Evolutionary conservation across 2,329 filamentous ascomycete genomes (phyloP), one percentile per base, ranked within the genome.

Genomic region (Aspergillus brasiliensis): DNA sequence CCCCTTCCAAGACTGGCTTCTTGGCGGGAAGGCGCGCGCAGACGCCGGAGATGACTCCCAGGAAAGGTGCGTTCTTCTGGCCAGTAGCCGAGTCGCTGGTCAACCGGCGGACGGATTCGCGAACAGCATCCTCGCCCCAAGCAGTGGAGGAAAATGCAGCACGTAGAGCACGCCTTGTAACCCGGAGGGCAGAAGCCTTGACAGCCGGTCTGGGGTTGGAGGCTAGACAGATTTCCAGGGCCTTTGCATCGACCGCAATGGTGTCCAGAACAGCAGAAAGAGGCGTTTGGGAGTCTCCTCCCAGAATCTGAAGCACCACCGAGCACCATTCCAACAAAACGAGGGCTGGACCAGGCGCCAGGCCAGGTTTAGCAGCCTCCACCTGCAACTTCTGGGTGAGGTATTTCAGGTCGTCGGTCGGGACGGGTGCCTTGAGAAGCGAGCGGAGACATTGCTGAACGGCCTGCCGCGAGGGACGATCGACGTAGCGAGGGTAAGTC

Each of bases 271-370:
- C 73, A 59, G 65, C 82, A 71, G 56, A 86, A 85, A 75, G 73
- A 88, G 87, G 69, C 81, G 81, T 53, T 86, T 84, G 88, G 88
- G 92, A 46, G 85, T 78, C 85, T 51, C 83, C 83, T 31, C 85
- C 85, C 25, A 92, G 81, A 59, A 89, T 83, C 69, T 93, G 88
- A 67, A 97, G 84, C 53, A 97, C 78, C 59, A 94, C 76, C 60
- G 89, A 90, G 75, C 88, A 92, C 94, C 94, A 99, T 75, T 97
- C 91, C 13, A 95, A 84, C 67, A 99, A 81, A 51, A 96, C 91
- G 73, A 97, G 96, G 5, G 92, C 91, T 76, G 88, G 96, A 46
- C 84, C 86, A 15, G 90, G 80, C 31, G 94, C 91, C 69, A 98
- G 88, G 63, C 87, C 88, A 17, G 84, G 80, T 75, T 96, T 97